Evolutionary conservation across 2,329 filamentous ascomycete genomes (phyloP), one percentile per base, ranked within the genome.

Genomic region (Fusarium veterinarium): DNA sequence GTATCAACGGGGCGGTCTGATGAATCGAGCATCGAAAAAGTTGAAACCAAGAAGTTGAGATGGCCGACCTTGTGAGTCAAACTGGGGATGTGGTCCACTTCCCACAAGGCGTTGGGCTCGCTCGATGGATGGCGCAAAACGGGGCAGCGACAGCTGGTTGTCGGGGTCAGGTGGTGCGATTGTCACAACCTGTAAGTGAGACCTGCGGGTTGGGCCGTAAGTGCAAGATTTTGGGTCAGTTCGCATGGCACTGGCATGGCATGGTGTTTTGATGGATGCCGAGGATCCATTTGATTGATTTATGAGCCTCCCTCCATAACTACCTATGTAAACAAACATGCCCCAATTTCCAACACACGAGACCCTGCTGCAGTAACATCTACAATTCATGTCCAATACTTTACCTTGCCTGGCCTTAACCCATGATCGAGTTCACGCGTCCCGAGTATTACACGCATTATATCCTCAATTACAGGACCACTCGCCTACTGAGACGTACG

Each of bases 121-220:
- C 56, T 63, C 31, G 41, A 68, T 67, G 45, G 58, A 60, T 44
- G 65, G 52, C 61, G 42, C 45, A 60, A 75, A 53, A 76, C 64
- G 67, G 62, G 74, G 67, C 64, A 67, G 65, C 63, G 72, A 72
- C 67, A 73, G 63, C 72, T 71, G 72, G 74, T 73, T 73, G 65
- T 75, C 65, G 55, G 71, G 75, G 64, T 58, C 65, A 71, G 61
- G 67, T 76, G 73, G 73, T 76, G 67, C 72, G 53, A 72, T 72
- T 67, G 62, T 77, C 66, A 70, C 64, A 68, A 60, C 59, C 41
- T 76, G 55, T 62, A 60, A 64, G 69, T 67, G 51, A 71, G 52
- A 64, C 56, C 61, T 60, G 57, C 70, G 58, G 71, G 63, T 68
- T 71, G 67, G 67, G 70, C 71, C 66, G 70, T 62, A 48, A 62